Percentiles rank a stretch among this genome's conserved stretches.
These are phyloP conservation scores for Umbelopsis ramanniana DNA, from an alignment of 192 early-diverging fungal genomes.

Conservation along the genomic window DNA sequence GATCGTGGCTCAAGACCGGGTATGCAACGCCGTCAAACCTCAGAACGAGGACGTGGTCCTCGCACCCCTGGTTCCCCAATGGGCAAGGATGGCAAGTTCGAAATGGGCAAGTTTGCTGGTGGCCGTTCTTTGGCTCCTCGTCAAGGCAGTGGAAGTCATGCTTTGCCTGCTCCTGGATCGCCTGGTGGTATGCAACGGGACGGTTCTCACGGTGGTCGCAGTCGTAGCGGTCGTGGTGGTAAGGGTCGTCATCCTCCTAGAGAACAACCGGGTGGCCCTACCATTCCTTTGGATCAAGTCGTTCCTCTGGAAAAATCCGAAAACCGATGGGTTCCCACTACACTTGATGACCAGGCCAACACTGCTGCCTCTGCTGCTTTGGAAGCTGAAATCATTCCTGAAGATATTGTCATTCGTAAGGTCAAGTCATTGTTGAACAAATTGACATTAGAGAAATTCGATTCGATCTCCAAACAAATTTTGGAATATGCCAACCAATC, in stretches of 20 bases:
- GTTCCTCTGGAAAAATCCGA: slow-evolving; percentile 82
- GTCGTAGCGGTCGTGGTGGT: slow-evolving; percentile 63
- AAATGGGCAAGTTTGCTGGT: slow-evolving; percentile 46
- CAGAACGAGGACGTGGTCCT: slow-evolving; percentile 36
- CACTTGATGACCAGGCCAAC: slow-evolving; percentile 10
- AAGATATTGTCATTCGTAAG: slow-evolving; percentile 76
- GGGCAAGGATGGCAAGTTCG: slow-evolving; percentile 43
- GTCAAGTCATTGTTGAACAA: slow-evolving; percentile 94
- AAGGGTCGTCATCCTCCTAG: slow-evolving; percentile 45
- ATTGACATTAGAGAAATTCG: slow-evolving; percentile 95
- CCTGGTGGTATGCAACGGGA: slow-evolving; percentile 63
- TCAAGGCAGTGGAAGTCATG: slow-evolving; percentile 42
- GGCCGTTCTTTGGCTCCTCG: slow-evolving; percentile 49
- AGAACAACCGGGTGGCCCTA: slow-evolving; percentile 49
- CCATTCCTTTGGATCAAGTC: slow-evolving; percentile 62
- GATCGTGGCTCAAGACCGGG: slow-evolving; percentile 10
- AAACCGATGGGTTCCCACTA: slow-evolving; percentile 78
- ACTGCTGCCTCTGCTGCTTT: neutral
- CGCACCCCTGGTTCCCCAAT: slow-evolving; percentile 38
- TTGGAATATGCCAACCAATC: slow-evolving; percentile 76
- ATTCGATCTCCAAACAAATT: slow-evolving; percentile 83
- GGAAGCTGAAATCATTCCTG: slow-evolving; percentile 22
- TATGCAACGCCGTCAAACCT: slow-evolving; percentile 38
- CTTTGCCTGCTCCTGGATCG: slow-evolving; percentile 49
- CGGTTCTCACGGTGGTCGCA: slow-evolving; percentile 49